These are phyloP conservation scores for Russula vinacea DNA, from an alignment of 768 basidiomycete species.

Conservation along the genomic window DNA sequence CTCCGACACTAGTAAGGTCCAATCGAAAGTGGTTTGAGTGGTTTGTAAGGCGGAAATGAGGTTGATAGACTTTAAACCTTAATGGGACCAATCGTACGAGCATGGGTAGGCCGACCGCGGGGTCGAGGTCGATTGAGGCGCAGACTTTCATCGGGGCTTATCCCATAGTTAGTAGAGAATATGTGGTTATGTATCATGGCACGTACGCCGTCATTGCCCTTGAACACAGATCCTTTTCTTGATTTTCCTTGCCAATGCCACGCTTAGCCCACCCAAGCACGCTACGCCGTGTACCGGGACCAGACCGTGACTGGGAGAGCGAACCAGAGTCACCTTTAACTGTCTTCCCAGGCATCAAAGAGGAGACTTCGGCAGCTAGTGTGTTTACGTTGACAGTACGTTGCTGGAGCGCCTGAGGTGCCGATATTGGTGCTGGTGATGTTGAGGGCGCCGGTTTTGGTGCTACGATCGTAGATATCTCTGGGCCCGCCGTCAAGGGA, in stretches of 20 bases:
- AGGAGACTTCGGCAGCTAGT: slow-evolving; percentile 36
- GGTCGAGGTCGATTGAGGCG: slow-evolving; percentile 48
- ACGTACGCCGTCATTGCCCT: slow-evolving; percentile 56
- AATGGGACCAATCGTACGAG: slow-evolving; percentile 26
- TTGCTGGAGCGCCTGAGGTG: slow-evolving; percentile 28
- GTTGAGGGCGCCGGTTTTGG: slow-evolving; percentile 32
- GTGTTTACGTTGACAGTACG: slow-evolving; percentile 21
- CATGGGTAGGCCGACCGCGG: slow-evolving; percentile 42
- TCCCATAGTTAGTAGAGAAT: background rate
- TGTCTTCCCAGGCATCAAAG: slow-evolving; percentile 39
- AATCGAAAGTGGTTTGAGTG: background rate
- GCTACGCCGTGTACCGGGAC: slow-evolving; percentile 53
- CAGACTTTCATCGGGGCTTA: slow-evolving; percentile 42
- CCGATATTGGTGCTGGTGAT: slow-evolving; percentile 36
- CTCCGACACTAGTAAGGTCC: background rate
- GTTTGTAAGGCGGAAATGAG: background rate
- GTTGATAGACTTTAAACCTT: slow-evolving; percentile 2
- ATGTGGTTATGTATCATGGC: background rate
- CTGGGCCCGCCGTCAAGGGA: slow-evolving; percentile 40
- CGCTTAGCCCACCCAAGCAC: slow-evolving; percentile 66
- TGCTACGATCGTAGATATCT: slow-evolving; percentile 27
- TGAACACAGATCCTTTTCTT: slow-evolving; percentile 47
- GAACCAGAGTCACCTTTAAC: slow-evolving; percentile 35
- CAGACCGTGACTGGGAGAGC: slow-evolving; percentile 49
- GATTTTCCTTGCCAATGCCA: slow-evolving; percentile 47